phyloP scores from a whole-genome alignment of 495 filamentous ascomycete species.

The Letharia columbiana region DNA sequence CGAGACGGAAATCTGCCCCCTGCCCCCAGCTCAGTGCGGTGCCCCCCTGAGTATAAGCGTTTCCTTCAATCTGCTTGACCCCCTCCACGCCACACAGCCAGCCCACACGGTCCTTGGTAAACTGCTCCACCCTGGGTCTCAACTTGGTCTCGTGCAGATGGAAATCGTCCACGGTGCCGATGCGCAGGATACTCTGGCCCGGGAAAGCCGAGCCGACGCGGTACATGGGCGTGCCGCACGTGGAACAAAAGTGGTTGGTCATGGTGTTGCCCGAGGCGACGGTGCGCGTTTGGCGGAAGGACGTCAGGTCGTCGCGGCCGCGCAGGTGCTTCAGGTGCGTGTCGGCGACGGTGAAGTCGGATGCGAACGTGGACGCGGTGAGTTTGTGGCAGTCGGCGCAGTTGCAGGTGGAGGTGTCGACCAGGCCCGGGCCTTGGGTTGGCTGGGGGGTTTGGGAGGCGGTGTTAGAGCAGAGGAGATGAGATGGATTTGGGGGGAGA shows the following conservation, averaged over 20 bases:
- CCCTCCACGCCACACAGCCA: conserved; percentile 37
- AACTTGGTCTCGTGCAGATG: conserved; percentile 43
- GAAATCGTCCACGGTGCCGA: conserved; percentile 50
- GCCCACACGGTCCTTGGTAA: conserved; percentile 35
- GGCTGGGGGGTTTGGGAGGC: conserved; percentile 29
- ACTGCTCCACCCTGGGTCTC: conserved; percentile 39
- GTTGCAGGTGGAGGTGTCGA: conserved; percentile 47
- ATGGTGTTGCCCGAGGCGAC: conserved; percentile 37
- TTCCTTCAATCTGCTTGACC: conserved; percentile 22
- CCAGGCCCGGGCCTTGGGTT: conserved; percentile 34
- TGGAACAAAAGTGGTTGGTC: conserved; percentile 47
- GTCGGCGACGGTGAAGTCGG: conserved; percentile 43
- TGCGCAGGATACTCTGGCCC: conserved; percentile 37
- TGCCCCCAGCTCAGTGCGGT: too few species aligned
- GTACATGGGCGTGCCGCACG: conserved; percentile 49
- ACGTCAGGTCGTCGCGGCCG: conserved; percentile 38
- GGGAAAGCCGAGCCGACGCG: conserved; percentile 33
- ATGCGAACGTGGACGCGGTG: conserved; percentile 51
- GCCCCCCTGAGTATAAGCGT: neutral
- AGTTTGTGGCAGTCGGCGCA: conserved; percentile 51
- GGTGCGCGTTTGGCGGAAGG: conserved; percentile 35
- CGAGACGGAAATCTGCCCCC: too few species aligned
- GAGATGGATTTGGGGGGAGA: too few species aligned
- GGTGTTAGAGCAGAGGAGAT: too few species aligned
- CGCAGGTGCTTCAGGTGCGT: conserved; percentile 37